Conservation (phyloP, 2,329 filamentous ascomycete genomes). For the Paraphoma sp. region DNA sequence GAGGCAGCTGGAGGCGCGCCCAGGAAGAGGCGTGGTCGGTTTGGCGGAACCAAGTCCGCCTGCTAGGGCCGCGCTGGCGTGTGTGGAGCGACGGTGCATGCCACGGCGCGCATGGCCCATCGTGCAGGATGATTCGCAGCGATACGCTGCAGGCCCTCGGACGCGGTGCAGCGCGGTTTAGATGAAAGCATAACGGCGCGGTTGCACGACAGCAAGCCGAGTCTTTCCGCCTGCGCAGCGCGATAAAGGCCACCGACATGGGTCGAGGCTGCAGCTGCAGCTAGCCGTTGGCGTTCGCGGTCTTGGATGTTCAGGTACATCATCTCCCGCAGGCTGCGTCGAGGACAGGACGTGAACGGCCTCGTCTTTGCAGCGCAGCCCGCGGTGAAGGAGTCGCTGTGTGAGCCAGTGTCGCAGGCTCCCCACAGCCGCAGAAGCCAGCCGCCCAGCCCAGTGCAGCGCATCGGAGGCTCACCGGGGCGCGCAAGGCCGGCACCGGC, state of each 20-base stretch:
- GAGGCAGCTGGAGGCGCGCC: slow-evolving; percentile 26
- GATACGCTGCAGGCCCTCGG: slow-evolving; percentile 21
- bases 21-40: slow-evolving; percentile 23
- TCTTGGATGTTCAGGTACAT: slow-evolving; percentile 37
- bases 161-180: slow-evolving; percentile 27
- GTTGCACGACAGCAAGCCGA: slow-evolving; percentile 35
- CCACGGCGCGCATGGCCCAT: slow-evolving; percentile 22
- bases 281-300: slow-evolving; percentile 26
- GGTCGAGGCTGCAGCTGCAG: slow-evolving; percentile 26
- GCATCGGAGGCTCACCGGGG: no score
- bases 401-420: neutral
- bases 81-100: slow-evolving; percentile 23
- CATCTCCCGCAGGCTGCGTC: slow-evolving; percentile 32
- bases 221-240: slow-evolving; percentile 28
- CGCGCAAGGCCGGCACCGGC: slow-evolving; percentile 5
- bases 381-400: neutral
- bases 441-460: no score
- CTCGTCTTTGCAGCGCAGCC: no score
- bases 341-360: neutral
- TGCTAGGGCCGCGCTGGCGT: slow-evolving; percentile 11
- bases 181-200: slow-evolving; percentile 35
- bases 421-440: no score
- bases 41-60: slow-evolving; percentile 23
- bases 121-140: slow-evolving; percentile 33
- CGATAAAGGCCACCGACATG: slow-evolving; percentile 17